Evolutionary conservation across 2,329 filamentous ascomycete genomes (phyloP).

Genomic region (Neurospora sp.): DNA sequence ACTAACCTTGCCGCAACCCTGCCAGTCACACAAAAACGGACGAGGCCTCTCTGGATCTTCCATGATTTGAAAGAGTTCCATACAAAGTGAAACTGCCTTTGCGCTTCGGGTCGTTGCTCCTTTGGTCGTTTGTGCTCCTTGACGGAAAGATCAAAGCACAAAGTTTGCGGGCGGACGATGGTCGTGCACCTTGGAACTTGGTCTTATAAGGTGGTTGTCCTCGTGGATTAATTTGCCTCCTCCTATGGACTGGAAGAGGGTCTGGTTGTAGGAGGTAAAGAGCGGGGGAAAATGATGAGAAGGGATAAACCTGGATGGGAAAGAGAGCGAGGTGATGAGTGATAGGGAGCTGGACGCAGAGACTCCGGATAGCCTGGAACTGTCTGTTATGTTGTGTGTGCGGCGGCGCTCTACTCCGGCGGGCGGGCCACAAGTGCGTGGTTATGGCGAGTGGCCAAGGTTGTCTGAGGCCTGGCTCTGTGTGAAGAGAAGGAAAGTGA

Average conservation of each 20-base stretch:
- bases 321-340: not conserved
- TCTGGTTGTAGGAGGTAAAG: not conserved
- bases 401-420: not conserved
- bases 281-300: not conserved
- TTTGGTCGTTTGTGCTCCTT: not conserved
- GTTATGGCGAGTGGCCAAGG: not conserved
- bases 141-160: not conserved
- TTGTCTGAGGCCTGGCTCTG: not conserved
- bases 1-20: conserved; percentile 50
- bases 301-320: not conserved
- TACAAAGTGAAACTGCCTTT: not conserved
- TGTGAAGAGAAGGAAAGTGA: not conserved
- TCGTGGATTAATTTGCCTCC: not conserved
- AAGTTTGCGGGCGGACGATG: not conserved
- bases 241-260: not conserved
- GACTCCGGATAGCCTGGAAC: not conserved
- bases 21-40: conserved; percentile 56
- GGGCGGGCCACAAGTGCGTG: not conserved
- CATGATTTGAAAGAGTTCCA: not conserved
- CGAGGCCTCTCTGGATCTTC: conserved; percentile 26
- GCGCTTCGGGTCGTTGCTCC: not conserved
- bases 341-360: not conserved
- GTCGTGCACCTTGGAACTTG: not conserved
- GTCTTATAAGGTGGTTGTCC: not conserved
- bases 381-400: not conserved